A percentile compares a stretch with the other conserved stretches of the same genome.
Conservation (phyloP, 768 basidiomycete genomes). For the Sarcodon aspratus region DNA sequence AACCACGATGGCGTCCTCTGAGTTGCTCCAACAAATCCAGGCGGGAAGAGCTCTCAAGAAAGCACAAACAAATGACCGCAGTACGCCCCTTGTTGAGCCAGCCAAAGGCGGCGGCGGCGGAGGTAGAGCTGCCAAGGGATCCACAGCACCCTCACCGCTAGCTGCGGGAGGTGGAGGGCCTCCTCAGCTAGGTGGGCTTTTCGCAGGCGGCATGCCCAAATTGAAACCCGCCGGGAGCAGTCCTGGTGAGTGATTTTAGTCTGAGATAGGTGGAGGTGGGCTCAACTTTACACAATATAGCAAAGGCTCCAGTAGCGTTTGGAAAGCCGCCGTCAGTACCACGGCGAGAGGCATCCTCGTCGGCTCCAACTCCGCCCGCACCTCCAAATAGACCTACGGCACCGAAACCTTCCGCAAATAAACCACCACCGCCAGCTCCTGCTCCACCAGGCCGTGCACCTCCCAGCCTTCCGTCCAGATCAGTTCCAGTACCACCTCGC, state of each 20-base stretch:
- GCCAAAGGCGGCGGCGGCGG: constrained; percentile 22
- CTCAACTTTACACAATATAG: constrained; percentile 20
- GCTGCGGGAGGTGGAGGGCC: constrained; percentile 41
- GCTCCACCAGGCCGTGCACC: constrained; percentile 13
- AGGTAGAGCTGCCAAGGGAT: constrained; percentile 13
- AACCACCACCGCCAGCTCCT: constrained; percentile 15
- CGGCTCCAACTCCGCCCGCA: constrained; percentile 22
- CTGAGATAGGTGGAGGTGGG: constrained; percentile 2
- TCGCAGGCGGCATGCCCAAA: constrained; percentile 89
- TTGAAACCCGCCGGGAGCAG: constrained; percentile 66
- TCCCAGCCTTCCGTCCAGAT: constrained; percentile 24
- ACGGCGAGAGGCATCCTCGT: constrained; percentile 28
- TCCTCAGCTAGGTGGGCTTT: constrained; percentile 75
- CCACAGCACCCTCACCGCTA: too few relatives aligned
- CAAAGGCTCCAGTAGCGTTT: constrained; percentile 41
- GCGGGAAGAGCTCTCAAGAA: constrained; percentile 77
- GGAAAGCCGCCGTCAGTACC: constrained; percentile 62
- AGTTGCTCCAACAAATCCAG: constrained; percentile 74
- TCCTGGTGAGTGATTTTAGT: constrained; percentile 31
- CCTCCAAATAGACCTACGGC: constrained; percentile 24
- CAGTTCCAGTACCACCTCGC: constrained; percentile 18
- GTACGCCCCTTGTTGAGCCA: constrained; percentile 48
- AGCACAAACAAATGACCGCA: constrained; percentile 72
- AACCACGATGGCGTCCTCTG: constrained; percentile 54
- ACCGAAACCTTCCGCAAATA: constrained; percentile 16